A percentile compares a stretch with the other conserved stretches of the same genome.
Evolutionary conservation across 345 rosid species (phyloP).

Genomic region (Salix viminalis): DNA sequence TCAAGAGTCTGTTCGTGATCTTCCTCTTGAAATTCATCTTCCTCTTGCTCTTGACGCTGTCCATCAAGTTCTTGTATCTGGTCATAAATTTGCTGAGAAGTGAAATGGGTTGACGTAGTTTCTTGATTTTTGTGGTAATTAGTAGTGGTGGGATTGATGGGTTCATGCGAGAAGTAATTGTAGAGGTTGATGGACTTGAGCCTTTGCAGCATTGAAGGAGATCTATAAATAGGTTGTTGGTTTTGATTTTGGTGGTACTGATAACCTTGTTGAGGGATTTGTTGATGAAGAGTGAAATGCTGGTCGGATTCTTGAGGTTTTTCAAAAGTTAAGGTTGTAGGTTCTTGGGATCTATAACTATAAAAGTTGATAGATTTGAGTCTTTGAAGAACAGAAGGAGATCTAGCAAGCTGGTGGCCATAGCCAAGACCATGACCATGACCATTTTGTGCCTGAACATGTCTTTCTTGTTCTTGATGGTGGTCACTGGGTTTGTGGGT

Average conservation of each 20-base stretch:
- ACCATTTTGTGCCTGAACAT: not conserved
- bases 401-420: conserved; percentile 33
- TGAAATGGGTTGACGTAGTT: not conserved
- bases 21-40: not conserved
- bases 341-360: conserved; percentile 37
- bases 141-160: conserved; percentile 8
- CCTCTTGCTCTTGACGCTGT: not conserved
- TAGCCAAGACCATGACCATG: not conserved
- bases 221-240: conserved; percentile 38
- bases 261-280: not conserved
- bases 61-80: not conserved
- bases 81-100: not conserved
- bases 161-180: conserved; percentile 48
- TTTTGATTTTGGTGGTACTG: not conserved
- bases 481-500: conserved; percentile 7
- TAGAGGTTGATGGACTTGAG: conserved; percentile 63
- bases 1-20: conserved; percentile 43
- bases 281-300: conserved; percentile 30
- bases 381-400: conserved; percentile 68
- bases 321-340: conserved; percentile 27
- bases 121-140: not conserved
- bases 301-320: conserved; percentile 27
- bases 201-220: conserved; percentile 60
- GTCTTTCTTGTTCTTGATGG: not conserved
- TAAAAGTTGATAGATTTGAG: conserved; percentile 59